phyloP scores from a whole-genome alignment of 768 basidiomycete genomes.

The Lyophyllum decastes region DNA sequence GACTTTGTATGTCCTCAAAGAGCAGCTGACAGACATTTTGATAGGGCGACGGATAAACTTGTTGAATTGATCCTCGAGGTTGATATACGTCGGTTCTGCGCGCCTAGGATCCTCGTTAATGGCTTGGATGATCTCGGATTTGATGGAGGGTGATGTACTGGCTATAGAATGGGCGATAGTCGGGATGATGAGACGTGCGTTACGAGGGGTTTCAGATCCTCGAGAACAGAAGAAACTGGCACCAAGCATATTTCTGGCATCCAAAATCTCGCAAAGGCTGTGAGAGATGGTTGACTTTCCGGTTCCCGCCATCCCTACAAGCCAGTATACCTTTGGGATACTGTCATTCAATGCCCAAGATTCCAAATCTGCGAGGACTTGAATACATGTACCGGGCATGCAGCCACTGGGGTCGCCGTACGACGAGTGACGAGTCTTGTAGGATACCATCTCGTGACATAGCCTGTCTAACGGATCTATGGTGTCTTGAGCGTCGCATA shows the following conservation, averaged over 20 bases:
- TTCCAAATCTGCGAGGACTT: constrained; percentile 12
- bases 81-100: constrained; percentile 4
- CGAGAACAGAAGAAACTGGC: constrained; percentile 26
- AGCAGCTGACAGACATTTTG: constrained; percentile 2
- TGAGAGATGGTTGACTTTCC: constrained; percentile 23
- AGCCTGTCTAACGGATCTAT: background rate
- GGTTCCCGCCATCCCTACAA: constrained; percentile 22
- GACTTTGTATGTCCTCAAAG: background rate
- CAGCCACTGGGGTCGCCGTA: constrained; percentile 5
- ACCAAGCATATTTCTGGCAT: constrained; percentile 12
- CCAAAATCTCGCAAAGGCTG: constrained; percentile 2
- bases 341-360: constrained; percentile 35
- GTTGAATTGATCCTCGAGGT: constrained; percentile 11
- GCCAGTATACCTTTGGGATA: constrained; percentile 18
- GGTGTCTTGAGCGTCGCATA: background rate
- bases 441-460: background rate
- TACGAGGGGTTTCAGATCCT: constrained; percentile 11
- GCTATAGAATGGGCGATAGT: constrained; percentile 21
- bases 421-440: background rate
- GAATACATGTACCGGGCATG: constrained; percentile 11
- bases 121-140: background rate
- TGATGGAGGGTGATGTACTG: constrained; percentile 6
- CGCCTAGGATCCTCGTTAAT: constrained; percentile 9
- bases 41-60: constrained; percentile 14
- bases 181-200: constrained; percentile 14